Evolutionary conservation across 345 rosid species (phyloP).

Genomic region (Eucalyptus lansdowneana): DNA sequence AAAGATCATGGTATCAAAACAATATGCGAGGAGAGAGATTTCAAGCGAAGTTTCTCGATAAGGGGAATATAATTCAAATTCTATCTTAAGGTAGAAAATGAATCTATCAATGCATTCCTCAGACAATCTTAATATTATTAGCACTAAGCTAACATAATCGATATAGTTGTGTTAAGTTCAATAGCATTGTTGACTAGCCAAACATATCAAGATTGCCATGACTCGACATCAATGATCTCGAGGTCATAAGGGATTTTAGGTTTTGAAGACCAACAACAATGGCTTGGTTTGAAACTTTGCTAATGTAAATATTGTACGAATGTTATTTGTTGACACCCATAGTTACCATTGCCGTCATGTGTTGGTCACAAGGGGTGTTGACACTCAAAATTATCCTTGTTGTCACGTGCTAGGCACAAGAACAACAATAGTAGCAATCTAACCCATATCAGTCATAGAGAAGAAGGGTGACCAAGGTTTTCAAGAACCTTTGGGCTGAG

Average conservation of each 20-base stretch:
- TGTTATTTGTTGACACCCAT: not conserved
- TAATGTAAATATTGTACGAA: not conserved
- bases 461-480: no score
- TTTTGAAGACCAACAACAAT: not conserved
- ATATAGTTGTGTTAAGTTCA: not conserved
- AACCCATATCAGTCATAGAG: no score
- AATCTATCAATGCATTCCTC: not conserved
- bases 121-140: not conserved
- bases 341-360: fast-evolving
- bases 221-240: fast-evolving
- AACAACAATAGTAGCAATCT: no score
- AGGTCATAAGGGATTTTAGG: not conserved
- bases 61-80: not conserved
- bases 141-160: fast-evolving
- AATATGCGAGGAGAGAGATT: not conserved
- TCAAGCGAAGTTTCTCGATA: not conserved
- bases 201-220: not conserved
- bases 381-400: no score
- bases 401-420: no score
- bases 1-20: not conserved
- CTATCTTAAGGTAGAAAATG: not conserved
- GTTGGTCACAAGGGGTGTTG: no score
- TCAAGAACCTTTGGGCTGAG: no score
- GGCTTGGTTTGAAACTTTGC: not conserved
- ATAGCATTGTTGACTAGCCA: not conserved